Percentiles rank a stretch among this genome's conserved stretches.
Conservation (phyloP, 148 eudicot species). For the Polygonum aviculare region DNA sequence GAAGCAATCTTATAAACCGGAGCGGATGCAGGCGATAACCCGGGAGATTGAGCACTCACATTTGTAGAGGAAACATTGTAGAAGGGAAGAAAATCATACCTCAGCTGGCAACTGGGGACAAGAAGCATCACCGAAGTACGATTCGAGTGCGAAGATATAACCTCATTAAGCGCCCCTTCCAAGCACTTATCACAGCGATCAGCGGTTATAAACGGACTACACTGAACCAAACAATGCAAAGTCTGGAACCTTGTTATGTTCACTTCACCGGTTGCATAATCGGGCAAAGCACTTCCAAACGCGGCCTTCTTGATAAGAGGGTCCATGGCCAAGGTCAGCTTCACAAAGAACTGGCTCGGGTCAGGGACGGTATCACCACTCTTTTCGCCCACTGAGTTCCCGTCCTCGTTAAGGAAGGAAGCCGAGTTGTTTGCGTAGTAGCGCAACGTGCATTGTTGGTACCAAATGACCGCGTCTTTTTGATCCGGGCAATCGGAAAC, state of each 20-base stretch:
- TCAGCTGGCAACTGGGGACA: background rate
- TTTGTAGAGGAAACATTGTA: background rate
- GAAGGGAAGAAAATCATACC: conserved; percentile 1
- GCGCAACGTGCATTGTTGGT: background rate
- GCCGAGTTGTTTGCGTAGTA: background rate
- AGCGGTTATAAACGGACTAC: background rate
- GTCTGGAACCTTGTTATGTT: background rate
- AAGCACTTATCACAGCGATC: background rate
- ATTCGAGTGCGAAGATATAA: background rate
- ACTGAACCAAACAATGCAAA: background rate
- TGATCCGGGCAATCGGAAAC: background rate
- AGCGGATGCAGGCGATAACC: background rate
- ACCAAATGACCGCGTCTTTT: background rate
- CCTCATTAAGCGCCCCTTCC: background rate
- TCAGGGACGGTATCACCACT: background rate
- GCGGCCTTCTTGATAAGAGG: background rate
- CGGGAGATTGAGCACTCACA: background rate
- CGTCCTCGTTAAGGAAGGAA: background rate
- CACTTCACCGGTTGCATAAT: background rate
- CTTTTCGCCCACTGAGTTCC: background rate
- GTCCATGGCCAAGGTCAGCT: background rate
- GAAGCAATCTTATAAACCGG: background rate
- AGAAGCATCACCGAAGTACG: background rate
- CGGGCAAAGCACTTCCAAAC: background rate
- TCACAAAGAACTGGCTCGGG: background rate